Conservation (phyloP, 805 yeast species). For the Spathaspora sp. region DNA sequence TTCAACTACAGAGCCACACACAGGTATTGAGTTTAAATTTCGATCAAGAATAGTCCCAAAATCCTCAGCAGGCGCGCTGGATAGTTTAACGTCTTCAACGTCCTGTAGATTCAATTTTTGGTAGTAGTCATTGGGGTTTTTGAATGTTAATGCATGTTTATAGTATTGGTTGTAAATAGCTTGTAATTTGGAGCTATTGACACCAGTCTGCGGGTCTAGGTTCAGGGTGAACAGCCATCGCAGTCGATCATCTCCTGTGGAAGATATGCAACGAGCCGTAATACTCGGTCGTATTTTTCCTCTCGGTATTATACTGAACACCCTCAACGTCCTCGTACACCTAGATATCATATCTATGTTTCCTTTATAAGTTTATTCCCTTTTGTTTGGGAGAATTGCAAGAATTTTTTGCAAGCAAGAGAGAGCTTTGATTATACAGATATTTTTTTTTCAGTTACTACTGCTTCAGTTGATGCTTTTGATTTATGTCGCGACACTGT, state of each 20-base stretch:
- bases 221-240: background rate
- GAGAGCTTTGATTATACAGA: background rate
- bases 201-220: background rate
- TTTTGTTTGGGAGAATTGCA: background rate
- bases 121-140: background rate
- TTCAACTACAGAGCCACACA: slow-evolving; percentile 39
- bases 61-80: slow-evolving; percentile 3
- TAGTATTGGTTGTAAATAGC: background rate
- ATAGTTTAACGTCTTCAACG: background rate
- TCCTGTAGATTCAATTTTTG: background rate
- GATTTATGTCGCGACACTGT: background rate
- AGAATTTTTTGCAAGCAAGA: background rate
- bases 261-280: background rate
- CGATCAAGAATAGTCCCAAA: slow-evolving; percentile 3
- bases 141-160: background rate
- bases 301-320: background rate
- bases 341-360: background rate
- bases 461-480: background rate
- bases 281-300: background rate
- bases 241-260: background rate
- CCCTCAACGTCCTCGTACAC: background rate
- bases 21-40: slow-evolving; percentile 16
- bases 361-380: background rate
- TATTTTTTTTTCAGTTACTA: background rate
- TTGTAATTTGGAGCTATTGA: background rate